Evolutionary conservation across 345 rosid genomes (phyloP).

Genomic region (Toxicodendron radicans): DNA sequence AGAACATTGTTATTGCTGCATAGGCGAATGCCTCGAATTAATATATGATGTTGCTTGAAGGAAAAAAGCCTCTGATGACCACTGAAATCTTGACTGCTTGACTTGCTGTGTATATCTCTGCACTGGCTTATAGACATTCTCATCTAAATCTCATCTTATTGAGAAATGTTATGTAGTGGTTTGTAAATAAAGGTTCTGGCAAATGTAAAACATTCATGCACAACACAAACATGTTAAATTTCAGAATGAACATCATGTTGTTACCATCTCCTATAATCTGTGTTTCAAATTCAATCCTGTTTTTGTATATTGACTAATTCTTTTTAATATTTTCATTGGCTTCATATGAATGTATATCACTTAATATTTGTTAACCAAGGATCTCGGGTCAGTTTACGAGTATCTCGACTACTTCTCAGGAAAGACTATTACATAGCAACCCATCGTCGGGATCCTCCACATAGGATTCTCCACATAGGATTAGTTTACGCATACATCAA

Average conservation of each 20-base stretch:
- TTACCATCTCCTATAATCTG: background rate
- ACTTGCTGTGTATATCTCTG: background rate
- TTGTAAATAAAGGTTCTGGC: background rate
- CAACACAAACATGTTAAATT: background rate
- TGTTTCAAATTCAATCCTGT: too few relatives aligned
- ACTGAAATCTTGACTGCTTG: background rate
- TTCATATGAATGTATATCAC: too few relatives aligned
- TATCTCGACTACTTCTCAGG: too few relatives aligned
- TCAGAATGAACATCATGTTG: background rate
- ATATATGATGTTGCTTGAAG: constrained; percentile 4
- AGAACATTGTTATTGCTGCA: background rate
- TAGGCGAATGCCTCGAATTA: background rate
- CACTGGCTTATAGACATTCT: background rate
- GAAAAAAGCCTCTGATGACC: background rate
- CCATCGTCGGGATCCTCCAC: too few relatives aligned
- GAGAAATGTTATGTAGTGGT: background rate
- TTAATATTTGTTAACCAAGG: too few relatives aligned
- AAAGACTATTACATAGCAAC: too few relatives aligned
- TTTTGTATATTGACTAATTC: too few relatives aligned
- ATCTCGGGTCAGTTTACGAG: too few relatives aligned
- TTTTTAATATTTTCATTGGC: too few relatives aligned
- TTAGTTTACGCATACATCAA: too few relatives aligned
- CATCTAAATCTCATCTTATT: background rate
- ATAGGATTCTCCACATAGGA: too few relatives aligned
- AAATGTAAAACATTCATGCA: background rate